Evolutionary conservation across 2,329 filamentous ascomycete genomes (phyloP), one percentile per base, ranked within the genome.

Genomic region (Aureobasidium zeae): DNA sequence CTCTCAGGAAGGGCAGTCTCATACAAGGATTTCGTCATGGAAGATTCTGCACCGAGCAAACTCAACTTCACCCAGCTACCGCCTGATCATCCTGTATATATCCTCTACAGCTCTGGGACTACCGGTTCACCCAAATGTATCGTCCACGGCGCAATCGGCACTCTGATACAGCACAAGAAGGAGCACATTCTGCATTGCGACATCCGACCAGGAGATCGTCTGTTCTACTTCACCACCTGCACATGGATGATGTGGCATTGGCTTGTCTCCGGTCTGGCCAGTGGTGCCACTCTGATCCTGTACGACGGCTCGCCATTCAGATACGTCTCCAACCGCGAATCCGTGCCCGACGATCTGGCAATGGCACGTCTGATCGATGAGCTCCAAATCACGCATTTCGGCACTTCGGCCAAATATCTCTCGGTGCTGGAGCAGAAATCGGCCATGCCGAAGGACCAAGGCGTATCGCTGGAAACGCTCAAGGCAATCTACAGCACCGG

Each of bases 211-310:
- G 68, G 71, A 2, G 85, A 87, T 30, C 75, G 81, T 15, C 72
- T 95, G 57, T 84, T 95, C 62, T 95, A 95, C 67, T 95, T 88
- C 66, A 94, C 87, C 1, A 95, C 88, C 3, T 87, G 83, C 9
- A 93, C 86, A 0, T 95, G 88, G 91, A 96, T 98, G 88, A 96
- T 96, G 89, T 95, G 88, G 87, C 89, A 96, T 61, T 96, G 89
- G 88, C 80, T 88, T 29, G 76, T 95, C 15, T 89, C 86, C 1
- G 86, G 81, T 5, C 77, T 96, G 3, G 84, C 88, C 8, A 80
- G 78, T 21, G 89, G 89, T 42, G 76, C 84, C 9, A 89, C 86
- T 0, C 69, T 96, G 10, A 73, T 96, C 15, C 72, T 96, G 3
- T 98, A 95, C 63, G 86, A 94, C 42, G 91, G 91, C 35, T 94